Conservation (phyloP, 768 basidiomycete genomes). For the Xerocomellus amylosporus region DNA sequence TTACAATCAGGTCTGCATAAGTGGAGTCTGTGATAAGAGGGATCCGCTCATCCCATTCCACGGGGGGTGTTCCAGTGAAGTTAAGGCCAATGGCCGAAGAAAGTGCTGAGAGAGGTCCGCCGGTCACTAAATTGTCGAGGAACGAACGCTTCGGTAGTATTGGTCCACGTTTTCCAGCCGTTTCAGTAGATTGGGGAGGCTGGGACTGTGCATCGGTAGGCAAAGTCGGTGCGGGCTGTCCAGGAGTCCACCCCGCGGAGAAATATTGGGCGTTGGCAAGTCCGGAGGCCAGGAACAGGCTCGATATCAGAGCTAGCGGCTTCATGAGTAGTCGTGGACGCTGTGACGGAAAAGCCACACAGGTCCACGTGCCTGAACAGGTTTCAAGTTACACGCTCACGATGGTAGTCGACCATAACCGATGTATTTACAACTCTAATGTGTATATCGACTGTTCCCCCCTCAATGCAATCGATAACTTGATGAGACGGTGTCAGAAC, state of each 20-base stretch:
- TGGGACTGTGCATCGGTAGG: conserved; percentile 13
- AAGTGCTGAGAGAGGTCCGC: conserved; percentile 51
- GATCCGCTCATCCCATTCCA: conserved; percentile 68
- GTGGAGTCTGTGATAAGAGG: conserved; percentile 82
- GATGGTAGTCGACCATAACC: too few relatives aligned
- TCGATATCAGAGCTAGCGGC: conserved; percentile 38
- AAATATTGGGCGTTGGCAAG: conserved; percentile 65
- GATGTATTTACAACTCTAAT: too few relatives aligned
- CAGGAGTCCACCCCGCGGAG: conserved; percentile 79
- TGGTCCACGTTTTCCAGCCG: conserved; percentile 22
- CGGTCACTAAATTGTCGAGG: conserved; percentile 42
- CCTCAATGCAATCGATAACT: too few relatives aligned
- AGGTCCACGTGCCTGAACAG: too few relatives aligned
- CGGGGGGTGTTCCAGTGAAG: conserved; percentile 49
- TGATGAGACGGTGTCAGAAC: too few relatives aligned
- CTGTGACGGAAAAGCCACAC: neutral
- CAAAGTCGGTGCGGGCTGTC: conserved; percentile 50
- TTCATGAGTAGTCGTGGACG: conserved; percentile 43
- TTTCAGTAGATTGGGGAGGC: conserved; percentile 24
- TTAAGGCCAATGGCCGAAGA: conserved; percentile 67
- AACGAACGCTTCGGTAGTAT: conserved; percentile 22
- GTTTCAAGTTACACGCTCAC: too few relatives aligned
- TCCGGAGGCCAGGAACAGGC: conserved; percentile 21
- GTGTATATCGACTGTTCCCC: too few relatives aligned
- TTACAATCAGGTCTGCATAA: conserved; percentile 66